Conservation (phyloP, 305 asterid genomes). For the Solanum hybrid region DNA sequence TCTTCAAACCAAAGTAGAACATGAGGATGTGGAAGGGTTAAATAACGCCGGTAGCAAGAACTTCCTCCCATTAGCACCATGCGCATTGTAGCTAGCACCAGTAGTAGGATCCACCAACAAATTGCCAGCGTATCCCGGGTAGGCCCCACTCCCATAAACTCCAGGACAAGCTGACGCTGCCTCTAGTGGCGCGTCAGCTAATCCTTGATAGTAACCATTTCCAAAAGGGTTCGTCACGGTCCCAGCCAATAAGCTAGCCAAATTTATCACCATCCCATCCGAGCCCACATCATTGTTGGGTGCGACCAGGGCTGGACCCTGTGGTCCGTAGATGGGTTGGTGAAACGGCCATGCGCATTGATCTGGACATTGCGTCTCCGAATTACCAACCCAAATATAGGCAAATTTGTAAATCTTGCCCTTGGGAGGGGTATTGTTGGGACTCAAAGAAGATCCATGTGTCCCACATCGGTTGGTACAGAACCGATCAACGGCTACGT, state of each 20-base stretch:
- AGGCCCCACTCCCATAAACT: conserved; percentile 30
- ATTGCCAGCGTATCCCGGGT: conserved; percentile 49
- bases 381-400: conserved; percentile 40
- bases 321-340: conserved; percentile 44
- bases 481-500: conserved; percentile 29
- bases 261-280: conserved; percentile 31
- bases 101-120: conserved; percentile 35
- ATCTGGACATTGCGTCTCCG: conserved; percentile 31
- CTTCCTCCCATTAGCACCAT: conserved; percentile 36
- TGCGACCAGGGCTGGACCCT: conserved; percentile 29
- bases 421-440: conserved; percentile 4
- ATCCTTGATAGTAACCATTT: conserved; percentile 36
- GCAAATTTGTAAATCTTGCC: conserved; percentile 24
- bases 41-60: conserved; percentile 43
- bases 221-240: conserved; percentile 30
- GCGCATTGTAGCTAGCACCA: conserved; percentile 59
- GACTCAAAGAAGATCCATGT: conserved; percentile 21
- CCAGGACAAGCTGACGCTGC: conserved; percentile 40
- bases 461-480: conserved; percentile 38
- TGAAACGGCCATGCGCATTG: conserved; percentile 46
- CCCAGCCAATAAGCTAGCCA: conserved; percentile 32
- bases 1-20: conserved; percentile 32
- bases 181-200: conserved; percentile 29
- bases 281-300: conserved; percentile 36
- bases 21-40: conserved; percentile 34